Conservation (phyloP, 2,329 filamentous ascomycete species). For the Thermochaetoides dissita region DNA sequence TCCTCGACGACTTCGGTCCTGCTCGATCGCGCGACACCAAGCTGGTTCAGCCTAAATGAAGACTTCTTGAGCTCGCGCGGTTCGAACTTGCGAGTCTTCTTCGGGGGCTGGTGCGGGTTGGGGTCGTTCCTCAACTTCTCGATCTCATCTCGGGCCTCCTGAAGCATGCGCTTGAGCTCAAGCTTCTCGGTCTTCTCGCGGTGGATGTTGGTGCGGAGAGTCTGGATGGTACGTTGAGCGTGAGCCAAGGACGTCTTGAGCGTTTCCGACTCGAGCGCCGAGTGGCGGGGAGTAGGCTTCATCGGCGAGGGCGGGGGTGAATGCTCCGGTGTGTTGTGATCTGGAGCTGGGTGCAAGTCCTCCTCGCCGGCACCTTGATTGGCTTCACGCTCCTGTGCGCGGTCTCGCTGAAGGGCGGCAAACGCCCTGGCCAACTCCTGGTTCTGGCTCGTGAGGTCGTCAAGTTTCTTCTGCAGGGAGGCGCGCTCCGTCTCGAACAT, state of each 20-base stretch:
- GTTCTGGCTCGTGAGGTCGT: constrained; percentile 79
- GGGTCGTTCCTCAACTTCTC: constrained; percentile 52
- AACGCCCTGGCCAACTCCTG: constrained; percentile 79
- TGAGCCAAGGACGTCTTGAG: constrained; percentile 88
- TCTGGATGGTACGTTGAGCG: constrained; percentile 92
- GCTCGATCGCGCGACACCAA: constrained; percentile 61
- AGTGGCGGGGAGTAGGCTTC: constrained; percentile 82
- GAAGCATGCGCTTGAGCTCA: constrained; percentile 84
- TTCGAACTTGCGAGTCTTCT: constrained; percentile 48
- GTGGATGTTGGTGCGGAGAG: constrained; percentile 85
- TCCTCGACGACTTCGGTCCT: constrained; percentile 70
- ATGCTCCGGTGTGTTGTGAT: constrained; percentile 68
- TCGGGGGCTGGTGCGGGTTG: constrained; percentile 34
- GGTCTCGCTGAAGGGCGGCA: constrained; percentile 51
- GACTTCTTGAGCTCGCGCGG: constrained; percentile 67
- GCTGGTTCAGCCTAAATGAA: constrained; percentile 38
- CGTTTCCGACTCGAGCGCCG: constrained; percentile 87
- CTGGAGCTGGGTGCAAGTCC: constrained; percentile 49
- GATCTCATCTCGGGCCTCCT: constrained; percentile 86
- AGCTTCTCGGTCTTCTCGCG: constrained; percentile 98
- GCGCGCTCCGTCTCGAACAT: constrained; percentile 65
- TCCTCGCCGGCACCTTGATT: constrained; percentile 46
- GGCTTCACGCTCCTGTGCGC: constrained; percentile 50
- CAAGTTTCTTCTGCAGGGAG: constrained; percentile 70
- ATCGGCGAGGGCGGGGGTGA: constrained; percentile 82